These are phyloP conservation scores for Planoprotostelium fungivorum DNA, from an alignment of 78 protist genomes.

Conservation along the genomic window DNA sequence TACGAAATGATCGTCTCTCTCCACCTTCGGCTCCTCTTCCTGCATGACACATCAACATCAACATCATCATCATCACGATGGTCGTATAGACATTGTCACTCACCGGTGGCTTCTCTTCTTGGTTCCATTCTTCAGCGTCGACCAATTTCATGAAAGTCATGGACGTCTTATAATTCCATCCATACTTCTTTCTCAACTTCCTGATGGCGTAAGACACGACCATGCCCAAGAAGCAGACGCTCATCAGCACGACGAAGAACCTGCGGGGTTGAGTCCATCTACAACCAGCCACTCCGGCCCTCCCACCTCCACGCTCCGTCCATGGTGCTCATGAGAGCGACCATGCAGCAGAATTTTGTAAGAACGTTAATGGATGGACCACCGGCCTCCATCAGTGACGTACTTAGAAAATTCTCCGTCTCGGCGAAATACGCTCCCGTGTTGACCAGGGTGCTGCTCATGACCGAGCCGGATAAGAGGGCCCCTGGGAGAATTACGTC, in stretches of 20 bases:
- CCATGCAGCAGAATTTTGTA: neutral
- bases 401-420: neutral
- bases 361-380: neutral
- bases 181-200: neutral
- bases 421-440: neutral
- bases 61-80: too few species aligned
- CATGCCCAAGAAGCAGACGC: neutral
- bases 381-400: neutral
- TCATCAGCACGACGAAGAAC: neutral
- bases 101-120: neutral
- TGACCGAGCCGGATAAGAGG: neutral
- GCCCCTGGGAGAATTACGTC: neutral
- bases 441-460: neutral
- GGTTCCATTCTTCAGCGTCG: neutral
- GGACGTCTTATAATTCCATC: neutral
- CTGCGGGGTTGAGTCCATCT: neutral
- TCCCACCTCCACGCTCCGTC: neutral
- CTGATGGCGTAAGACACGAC: neutral
- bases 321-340: neutral
- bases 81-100: too few species aligned
- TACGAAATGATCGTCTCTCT: neutral
- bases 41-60: neutral
- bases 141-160: neutral
- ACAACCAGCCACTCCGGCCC: neutral
- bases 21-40: neutral